Evolutionary conservation across 2,329 filamentous ascomycete species (phyloP), one percentile per base, ranked within the genome.

Genomic region (Rhynchosporium agropyri): DNA sequence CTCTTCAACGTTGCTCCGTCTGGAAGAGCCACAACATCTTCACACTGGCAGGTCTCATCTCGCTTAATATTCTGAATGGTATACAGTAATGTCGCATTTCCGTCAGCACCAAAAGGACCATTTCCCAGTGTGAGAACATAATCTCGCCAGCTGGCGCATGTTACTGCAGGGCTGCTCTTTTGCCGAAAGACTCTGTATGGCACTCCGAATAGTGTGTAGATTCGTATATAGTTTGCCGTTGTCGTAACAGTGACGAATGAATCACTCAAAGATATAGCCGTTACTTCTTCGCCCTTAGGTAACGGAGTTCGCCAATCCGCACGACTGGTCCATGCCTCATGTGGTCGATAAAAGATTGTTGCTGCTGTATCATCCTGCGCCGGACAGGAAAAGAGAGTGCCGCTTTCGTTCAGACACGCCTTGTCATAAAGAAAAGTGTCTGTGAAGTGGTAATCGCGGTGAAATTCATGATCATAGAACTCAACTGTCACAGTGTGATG

Each of bases 121-220:
- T 99, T 99, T 60, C 94, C 94, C 69, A 99, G 86, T 0, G 93
- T 97, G 74, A 98, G 84, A n/a, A 99, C 89, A 75, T 98, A 98
- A 79, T 99, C 92, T 68, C 89, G 84, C 91, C 91, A 98, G 70
- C 92, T 94, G 0, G 92, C 92, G 73, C 95, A 99, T 0, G 92
- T 95, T 26, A 99, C 92, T 58, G 91, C 90, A 1, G 94, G 93
- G 2, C 85, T 86, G 76, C 89, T 93, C 79, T 98, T 98, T 67
- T 96, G 92, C 29, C 95, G 84, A 76, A 96, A 97, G 1, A 99
- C 88, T 56, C 90, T 88, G 69, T 92, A 89, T 0, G 95, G 93
- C 40, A 96, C 87, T 31, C 95, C 95, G 75, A 95, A 98, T 13
- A 98, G 83, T 0, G 92, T 97, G 77, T 92, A 99, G 26, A 99